A percentile compares a stretch with the other conserved stretches of the same genome.
These are phyloP conservation scores for Silene noctiflora DNA, from an alignment of 179 eudicot genomes.

Conservation along the genomic window DNA sequence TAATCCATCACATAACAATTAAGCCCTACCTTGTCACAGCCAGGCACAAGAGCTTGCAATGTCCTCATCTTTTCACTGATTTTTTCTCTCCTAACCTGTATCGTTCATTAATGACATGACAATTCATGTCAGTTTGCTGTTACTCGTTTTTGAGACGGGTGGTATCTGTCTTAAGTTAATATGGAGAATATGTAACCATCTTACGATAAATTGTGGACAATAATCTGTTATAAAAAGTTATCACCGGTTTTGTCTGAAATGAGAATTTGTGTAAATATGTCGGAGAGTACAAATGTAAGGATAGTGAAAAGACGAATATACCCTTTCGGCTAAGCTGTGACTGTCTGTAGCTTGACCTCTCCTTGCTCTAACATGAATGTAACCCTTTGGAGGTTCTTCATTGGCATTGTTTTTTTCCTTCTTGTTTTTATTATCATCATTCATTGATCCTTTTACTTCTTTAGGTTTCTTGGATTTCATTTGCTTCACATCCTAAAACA, in stretches of 20 bases:
- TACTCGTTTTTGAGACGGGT: no score
- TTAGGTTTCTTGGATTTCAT: constrained; percentile 48
- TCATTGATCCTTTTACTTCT: constrained; percentile 20
- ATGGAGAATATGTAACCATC: no score
- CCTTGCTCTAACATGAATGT: constrained; percentile 84
- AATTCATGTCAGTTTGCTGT: constrained; percentile 1
- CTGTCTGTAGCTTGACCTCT: constrained; percentile 86
- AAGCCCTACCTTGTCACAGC: constrained; percentile 73
- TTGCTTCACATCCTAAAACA: constrained; percentile 33
- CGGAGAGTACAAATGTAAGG: not conserved
- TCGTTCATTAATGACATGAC: not conserved
- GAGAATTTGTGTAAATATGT: no score
- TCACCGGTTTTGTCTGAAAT: no score
- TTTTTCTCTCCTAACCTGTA: constrained; percentile 77
- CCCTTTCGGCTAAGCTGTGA: constrained; percentile 85
- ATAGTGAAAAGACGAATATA: constrained; percentile 18
- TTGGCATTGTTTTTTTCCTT: constrained; percentile 16
- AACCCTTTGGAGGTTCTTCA: constrained; percentile 50
- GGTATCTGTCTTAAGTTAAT: no score
- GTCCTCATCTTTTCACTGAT: constrained; percentile 78
- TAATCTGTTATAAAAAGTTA: no score
- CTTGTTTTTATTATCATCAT: constrained; percentile 18
- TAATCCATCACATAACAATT: not conserved
- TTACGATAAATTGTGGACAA: no score
- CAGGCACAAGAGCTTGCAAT: constrained; percentile 75